A percentile compares a stretch with the other conserved stretches of the same genome.
Conservation (phyloP, 257 asterid genomes). For the Leptodermis oblonga region DNA sequence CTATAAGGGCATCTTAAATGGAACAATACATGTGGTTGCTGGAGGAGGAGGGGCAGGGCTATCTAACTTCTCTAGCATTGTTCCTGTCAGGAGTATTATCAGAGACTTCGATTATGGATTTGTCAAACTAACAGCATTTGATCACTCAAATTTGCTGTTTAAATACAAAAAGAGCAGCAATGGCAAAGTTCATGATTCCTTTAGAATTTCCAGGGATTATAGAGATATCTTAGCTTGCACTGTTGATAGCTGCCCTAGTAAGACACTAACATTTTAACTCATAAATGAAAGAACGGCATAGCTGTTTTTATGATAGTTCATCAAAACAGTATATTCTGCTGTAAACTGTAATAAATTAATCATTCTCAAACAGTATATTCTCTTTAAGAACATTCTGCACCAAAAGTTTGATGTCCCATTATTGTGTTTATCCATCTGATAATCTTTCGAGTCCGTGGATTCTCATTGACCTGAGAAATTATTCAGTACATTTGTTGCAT, state of each 20-base stretch:
- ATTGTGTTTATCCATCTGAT: no score
- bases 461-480: no score
- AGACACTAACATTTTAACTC: no score
- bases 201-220: constrained; percentile 69
- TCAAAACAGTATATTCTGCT: no score
- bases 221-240: constrained; percentile 80
- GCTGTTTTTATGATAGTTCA: no score
- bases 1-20: constrained; percentile 65
- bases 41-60: constrained; percentile 92
- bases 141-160: no score
- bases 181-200: constrained; percentile 74
- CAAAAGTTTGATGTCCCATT: background rate
- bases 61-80: constrained; percentile 45
- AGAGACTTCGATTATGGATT: constrained; percentile 69
- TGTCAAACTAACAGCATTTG: no score
- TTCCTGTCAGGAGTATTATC: constrained; percentile 65
- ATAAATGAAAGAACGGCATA: no score
- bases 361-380: no score
- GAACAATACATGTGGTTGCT: constrained; percentile 84
- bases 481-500: no score
- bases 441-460: no score
- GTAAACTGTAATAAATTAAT: no score
- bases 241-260: constrained; percentile 74
- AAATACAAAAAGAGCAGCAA: constrained; percentile 76
- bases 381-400: background rate